These are phyloP conservation scores for Venturia asperata DNA, from an alignment of 2,329 filamentous ascomycete genomes.

Conservation along the genomic window DNA sequence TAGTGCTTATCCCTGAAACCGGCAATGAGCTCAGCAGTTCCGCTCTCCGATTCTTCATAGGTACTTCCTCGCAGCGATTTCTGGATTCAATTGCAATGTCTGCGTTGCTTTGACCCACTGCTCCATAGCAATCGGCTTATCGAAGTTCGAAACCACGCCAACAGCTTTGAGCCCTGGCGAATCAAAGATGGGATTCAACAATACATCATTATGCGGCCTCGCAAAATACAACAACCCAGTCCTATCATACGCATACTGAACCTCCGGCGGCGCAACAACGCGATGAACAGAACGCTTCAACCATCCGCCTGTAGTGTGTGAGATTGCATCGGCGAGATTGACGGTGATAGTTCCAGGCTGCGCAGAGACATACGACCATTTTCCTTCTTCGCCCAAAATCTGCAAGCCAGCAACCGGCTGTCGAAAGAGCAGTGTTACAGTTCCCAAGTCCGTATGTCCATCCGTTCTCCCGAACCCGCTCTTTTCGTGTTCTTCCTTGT, in stretches of 20 bases:
- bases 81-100: slow-evolving; percentile 23
- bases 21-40: background rate
- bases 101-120: slow-evolving; percentile 39
- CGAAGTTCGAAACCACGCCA: slow-evolving; percentile 28
- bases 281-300: slow-evolving; percentile 18
- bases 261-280: slow-evolving; percentile 17
- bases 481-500: slow-evolving; percentile 17
- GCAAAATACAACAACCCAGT: slow-evolving; percentile 18
- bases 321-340: slow-evolving; percentile 14
- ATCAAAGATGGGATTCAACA: slow-evolving; percentile 27
- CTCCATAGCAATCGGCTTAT: slow-evolving; percentile 40
- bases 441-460: slow-evolving; percentile 52
- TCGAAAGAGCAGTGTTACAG: slow-evolving; percentile 51
- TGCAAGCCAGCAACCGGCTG: slow-evolving; percentile 53
- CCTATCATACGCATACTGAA: slow-evolving; percentile 6
- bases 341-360: slow-evolving; percentile 24
- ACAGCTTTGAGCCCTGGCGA: slow-evolving; percentile 35
- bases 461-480: slow-evolving; percentile 9
- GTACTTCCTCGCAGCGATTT: slow-evolving; percentile 14
- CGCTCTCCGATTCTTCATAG: background rate
- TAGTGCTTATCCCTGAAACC: background rate
- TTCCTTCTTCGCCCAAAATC: slow-evolving; percentile 36
- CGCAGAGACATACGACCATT: slow-evolving; percentile 38
- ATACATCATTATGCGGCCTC: slow-evolving; percentile 8
- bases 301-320: slow-evolving; percentile 16